phyloP scores from a whole-genome alignment of 441 rosid genomes.

The Erysimum cheiri region DNA sequence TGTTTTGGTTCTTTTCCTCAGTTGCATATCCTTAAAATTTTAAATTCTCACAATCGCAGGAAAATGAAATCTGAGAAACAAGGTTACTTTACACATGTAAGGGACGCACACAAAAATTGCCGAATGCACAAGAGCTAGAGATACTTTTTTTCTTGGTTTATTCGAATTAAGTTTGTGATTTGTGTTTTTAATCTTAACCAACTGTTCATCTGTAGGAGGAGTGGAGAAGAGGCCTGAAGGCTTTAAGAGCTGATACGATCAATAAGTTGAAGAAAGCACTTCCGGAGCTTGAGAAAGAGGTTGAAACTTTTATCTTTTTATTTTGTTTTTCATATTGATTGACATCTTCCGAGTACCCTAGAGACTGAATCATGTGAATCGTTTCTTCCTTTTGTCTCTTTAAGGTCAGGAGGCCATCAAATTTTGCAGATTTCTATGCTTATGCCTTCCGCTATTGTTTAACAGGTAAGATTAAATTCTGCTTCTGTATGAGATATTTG shows the following conservation, averaged over 20 bases:
- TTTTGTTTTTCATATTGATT: slow-evolving; percentile 20
- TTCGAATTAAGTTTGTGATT: not conserved
- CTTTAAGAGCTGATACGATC: slow-evolving; percentile 66
- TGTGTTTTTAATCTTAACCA: not conserved
- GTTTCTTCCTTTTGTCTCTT: slow-evolving; percentile 23
- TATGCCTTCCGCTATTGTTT: slow-evolving; percentile 88
- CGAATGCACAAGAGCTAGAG: slow-evolving; percentile 10
- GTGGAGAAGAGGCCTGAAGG: slow-evolving; percentile 83
- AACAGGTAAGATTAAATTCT: slow-evolving; percentile 56
- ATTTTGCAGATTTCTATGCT: slow-evolving; percentile 82
- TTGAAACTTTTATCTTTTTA: slow-evolving; percentile 25
- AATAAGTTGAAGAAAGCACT: slow-evolving; percentile 77
- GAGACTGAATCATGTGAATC: not conserved
- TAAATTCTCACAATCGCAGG: slow-evolving; percentile 53
- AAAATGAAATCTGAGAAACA: slow-evolving; percentile 97
- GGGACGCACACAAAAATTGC: slow-evolving; percentile 17
- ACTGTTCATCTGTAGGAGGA: slow-evolving; percentile 62
- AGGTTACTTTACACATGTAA: slow-evolving; percentile 93
- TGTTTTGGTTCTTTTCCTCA: not conserved
- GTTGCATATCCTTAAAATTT: too few species aligned
- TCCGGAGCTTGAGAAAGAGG: slow-evolving; percentile 63
- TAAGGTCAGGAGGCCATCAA: slow-evolving; percentile 71
- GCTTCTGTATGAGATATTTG: slow-evolving; percentile 22
- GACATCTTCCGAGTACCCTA: slow-evolving; percentile 25
- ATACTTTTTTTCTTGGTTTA: not conserved